These are phyloP conservation scores for Pseudogymnoascus sp. DNA, from an alignment of 2,329 filamentous ascomycete species.

Conservation along the genomic window DNA sequence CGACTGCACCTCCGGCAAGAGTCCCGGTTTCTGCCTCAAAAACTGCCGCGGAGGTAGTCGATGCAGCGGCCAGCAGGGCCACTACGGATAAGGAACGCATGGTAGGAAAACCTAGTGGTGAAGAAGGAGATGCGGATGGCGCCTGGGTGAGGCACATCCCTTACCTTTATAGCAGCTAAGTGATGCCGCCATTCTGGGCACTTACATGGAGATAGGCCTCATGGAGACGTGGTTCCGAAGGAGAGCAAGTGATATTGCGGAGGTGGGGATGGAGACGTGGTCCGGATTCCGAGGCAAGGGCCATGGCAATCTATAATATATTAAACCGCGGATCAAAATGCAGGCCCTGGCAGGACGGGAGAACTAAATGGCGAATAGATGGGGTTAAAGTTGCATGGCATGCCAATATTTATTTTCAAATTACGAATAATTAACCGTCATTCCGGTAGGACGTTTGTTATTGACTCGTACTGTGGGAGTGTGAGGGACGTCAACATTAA, in stretches of 20 bases:
- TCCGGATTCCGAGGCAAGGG: neutral
- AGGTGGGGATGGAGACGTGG: neutral
- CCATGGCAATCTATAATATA: conserved; percentile 5
- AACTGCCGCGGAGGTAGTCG: conserved; percentile 10
- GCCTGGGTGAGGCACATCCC: neutral
- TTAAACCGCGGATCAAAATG: neutral
- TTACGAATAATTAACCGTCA: neutral
- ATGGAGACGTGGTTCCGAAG: neutral
- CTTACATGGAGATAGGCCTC: neutral
- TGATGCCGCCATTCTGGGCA: neutral
- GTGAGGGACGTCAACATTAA: neutral
- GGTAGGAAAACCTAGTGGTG: neutral
- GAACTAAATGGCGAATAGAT: neutral
- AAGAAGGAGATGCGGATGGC: neutral
- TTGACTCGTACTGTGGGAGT: neutral
- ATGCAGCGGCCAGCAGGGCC: neutral
- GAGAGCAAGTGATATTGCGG: neutral
- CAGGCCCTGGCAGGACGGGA: conserved; percentile 2
- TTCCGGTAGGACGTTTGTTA: neutral
- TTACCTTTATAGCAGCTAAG: neutral
- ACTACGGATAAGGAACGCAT: neutral
- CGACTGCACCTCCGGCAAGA: conserved; percentile 3
- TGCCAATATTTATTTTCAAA: neutral
- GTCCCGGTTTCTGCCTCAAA: conserved; percentile 15
- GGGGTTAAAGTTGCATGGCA: neutral